These are phyloP conservation scores for Venturia nashicola DNA, from an alignment of 2,329 filamentous ascomycete species.

Conservation along the genomic window DNA sequence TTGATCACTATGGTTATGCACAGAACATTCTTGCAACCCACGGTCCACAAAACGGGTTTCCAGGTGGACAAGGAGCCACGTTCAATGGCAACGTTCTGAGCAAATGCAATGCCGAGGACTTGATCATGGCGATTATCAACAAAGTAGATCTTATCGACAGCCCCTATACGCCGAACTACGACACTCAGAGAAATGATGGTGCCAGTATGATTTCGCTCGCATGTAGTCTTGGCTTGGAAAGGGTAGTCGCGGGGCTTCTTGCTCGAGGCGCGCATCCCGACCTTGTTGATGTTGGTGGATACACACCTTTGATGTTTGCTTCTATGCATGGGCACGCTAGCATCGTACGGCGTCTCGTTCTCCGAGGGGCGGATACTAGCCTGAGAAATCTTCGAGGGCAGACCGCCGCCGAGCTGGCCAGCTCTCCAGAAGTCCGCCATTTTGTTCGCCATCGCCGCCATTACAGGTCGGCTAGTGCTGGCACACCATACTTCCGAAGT, in stretches of 20 bases:
- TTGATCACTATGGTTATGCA: conserved; percentile 15
- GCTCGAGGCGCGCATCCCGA: conserved; percentile 68
- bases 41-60: neutral
- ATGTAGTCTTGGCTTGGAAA: conserved; percentile 59
- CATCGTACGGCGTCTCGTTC: conserved; percentile 63
- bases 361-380: conserved; percentile 59
- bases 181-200: conserved; percentile 52
- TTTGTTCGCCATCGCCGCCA: conserved; percentile 50
- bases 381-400: conserved; percentile 58
- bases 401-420: conserved; percentile 58
- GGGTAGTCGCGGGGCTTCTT: conserved; percentile 65
- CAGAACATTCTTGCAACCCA: conserved; percentile 4
- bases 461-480: conserved; percentile 53
- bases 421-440: conserved; percentile 50
- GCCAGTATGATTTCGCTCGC: conserved; percentile 75
- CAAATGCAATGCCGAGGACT: conserved; percentile 46
- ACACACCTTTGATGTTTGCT: conserved; percentile 72
- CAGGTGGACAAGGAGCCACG: conserved; percentile 9
- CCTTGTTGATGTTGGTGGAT: conserved; percentile 63
- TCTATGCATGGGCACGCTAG: conserved; percentile 63
- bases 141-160: conserved; percentile 68
- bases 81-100: conserved; percentile 14
- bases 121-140: conserved; percentile 63
- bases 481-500: conserved; percentile 43
- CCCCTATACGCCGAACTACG: conserved; percentile 52